Evolutionary conservation across 257 asterid species (phyloP), one percentile per base, ranked within the genome.

Genomic region (Przewalskia tangutica): DNA sequence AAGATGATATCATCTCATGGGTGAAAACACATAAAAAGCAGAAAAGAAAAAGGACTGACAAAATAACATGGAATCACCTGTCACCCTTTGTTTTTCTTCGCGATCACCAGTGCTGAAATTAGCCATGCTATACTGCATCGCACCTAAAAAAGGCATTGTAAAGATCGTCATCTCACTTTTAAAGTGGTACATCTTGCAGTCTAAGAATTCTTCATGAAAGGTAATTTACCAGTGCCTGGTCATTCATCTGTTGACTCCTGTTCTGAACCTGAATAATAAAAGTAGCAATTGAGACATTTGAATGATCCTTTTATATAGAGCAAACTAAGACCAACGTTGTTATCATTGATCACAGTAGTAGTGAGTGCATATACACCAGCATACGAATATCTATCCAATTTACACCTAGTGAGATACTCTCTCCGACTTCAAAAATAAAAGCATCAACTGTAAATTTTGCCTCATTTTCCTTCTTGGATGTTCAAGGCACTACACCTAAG

Each of bases 231-330:
- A 96, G 88, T 5, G 98, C 98, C 84, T 92, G 86, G 79, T 93
- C 98, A 83, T 90, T 91, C 68, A 87, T 77, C 83, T 92, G 97
- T 81, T 94, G 97, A 84, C 99, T 93, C 91, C 85, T 92, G 80
- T 89, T 89, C 88, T 94, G 95, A 77, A 94, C 97, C 98, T 93
- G 90, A 83, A 89, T 48, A 81, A 80, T 59, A 14, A 79, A 79
- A 59, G 50, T 46, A 62, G 77, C 82, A 68, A n/a, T 53, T 34
- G 54, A 20, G 68, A 80, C 77, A 55, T 27, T 42, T 55, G 16
- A 73, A 58, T 23, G 5, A 54, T 62, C 56, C 54, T 65, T 60
- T 70, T 58, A 20, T 64, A 76, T 53, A 60, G 46, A 65, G 36
- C 51, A 67, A 38, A 27, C 81, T 40, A 32, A 58, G 14, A 73